These are phyloP conservation scores for Trichocladium uniseriatum DNA, from an alignment of 495 filamentous ascomycete species.

Conservation along the genomic window DNA sequence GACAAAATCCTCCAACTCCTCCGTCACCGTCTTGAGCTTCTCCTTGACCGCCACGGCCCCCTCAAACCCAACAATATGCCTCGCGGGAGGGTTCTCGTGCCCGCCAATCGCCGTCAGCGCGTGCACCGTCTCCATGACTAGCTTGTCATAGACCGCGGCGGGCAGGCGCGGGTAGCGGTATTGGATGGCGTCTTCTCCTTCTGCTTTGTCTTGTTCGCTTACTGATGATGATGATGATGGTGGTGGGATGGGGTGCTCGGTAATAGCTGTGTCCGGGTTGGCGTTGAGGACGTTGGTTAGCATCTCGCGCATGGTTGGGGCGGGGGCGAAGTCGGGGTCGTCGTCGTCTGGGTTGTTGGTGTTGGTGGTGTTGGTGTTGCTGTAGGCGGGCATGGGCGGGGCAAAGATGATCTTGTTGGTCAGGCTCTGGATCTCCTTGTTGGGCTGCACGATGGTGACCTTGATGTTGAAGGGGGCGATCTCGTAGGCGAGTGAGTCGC, in stretches of 20 bases:
- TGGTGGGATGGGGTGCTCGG: conserved; percentile 15
- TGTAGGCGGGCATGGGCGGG: conserved; percentile 63
- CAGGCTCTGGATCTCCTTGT: conserved; percentile 70
- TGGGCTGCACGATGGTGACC: conserved; percentile 86
- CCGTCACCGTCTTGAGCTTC: conserved; percentile 91
- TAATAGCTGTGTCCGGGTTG: conserved; percentile 43
- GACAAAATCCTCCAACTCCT: conserved; percentile 93
- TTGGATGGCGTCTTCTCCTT: conserved; percentile 34
- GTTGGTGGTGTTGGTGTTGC: no score
- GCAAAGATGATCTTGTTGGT: conserved; percentile 79
- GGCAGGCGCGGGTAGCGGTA: conserved; percentile 65
- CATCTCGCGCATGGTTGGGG: conserved; percentile 72
- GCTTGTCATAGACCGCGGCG: conserved; percentile 50
- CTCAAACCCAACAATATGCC: conserved; percentile 90
- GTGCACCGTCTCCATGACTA: conserved; percentile 83
- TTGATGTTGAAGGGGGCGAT: conserved; percentile 96
- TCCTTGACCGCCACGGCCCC: conserved; percentile 84
- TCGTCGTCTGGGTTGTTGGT: no score
- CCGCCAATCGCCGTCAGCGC: conserved; percentile 85
- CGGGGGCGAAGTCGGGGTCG: conserved; percentile 60
- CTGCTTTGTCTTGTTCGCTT: neutral
- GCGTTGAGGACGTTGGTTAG: conserved; percentile 59
- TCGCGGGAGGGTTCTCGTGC: conserved; percentile 88
- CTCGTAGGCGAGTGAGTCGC: conserved; percentile 92
- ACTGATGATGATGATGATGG: neutral